A percentile compares a stretch with the other conserved stretches of the same genome.
Evolutionary conservation across 75 land plant genomes (phyloP).

Genomic region (Pinus tabuliformis): DNA sequence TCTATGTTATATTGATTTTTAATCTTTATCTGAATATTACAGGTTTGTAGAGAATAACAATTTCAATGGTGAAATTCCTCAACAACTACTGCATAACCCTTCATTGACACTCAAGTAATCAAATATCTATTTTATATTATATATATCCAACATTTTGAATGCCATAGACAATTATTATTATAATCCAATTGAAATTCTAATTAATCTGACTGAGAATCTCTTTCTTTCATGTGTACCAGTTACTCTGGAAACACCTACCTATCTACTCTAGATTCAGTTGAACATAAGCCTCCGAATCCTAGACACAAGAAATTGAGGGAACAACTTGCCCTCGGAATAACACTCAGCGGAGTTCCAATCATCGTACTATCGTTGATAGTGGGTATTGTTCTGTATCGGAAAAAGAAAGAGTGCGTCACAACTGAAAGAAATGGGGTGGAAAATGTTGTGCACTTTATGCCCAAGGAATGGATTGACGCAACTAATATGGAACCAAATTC

Average conservation of each 20-base stretch:
- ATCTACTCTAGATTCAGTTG: not conserved
- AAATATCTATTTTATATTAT: not conserved
- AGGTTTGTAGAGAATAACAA: constrained; percentile 5
- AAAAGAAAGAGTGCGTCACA: not conserved
- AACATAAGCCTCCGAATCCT: too few relatives aligned
- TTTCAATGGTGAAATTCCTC: not conserved
- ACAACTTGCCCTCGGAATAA: not conserved
- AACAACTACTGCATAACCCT: not conserved
- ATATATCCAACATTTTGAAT: not conserved
- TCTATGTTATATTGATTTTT: not conserved
- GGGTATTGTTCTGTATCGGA: not conserved
- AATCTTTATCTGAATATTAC: not conserved
- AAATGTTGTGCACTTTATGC: not conserved
- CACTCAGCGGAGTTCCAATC: not conserved
- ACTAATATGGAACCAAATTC: not conserved
- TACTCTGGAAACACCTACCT: not conserved
- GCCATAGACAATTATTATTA: too few relatives aligned
- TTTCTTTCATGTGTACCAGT: not conserved
- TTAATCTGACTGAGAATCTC: too few relatives aligned
- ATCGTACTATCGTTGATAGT: not conserved
- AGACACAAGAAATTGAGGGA: not conserved
- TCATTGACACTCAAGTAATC: not conserved
- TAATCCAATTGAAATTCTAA: too few relatives aligned
- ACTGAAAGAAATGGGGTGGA: not conserved
- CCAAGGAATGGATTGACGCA: not conserved